Evolutionary conservation across 441 rosid species (phyloP).

Genomic region (Flueggea neowawraea): DNA sequence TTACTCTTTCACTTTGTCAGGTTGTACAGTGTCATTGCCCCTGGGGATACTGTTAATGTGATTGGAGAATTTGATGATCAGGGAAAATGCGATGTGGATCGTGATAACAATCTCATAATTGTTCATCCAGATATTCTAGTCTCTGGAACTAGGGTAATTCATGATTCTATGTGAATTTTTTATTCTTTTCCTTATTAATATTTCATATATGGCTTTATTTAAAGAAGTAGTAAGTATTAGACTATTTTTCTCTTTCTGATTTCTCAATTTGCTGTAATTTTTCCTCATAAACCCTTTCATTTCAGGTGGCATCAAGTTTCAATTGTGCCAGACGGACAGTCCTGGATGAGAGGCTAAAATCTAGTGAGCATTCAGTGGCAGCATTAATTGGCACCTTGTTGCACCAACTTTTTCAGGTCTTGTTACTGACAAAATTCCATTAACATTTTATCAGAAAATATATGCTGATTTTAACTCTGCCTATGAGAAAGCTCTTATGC

Average conservation of each 20-base stretch:
- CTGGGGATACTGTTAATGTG: slow-evolving; percentile 94
- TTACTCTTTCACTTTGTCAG: slow-evolving; percentile 32
- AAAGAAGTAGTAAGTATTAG: no score
- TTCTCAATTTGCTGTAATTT: slow-evolving; percentile 11
- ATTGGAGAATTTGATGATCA: slow-evolving; percentile 82
- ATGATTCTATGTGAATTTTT: no score
- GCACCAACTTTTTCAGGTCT: slow-evolving; percentile 97
- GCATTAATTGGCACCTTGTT: slow-evolving; percentile 94
- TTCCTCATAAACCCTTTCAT: slow-evolving; percentile 9
- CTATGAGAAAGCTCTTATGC: slow-evolving; percentile 1
- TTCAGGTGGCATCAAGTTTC: slow-evolving; percentile 92
- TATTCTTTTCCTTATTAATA: no score
- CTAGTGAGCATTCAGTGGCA: slow-evolving; percentile 65
- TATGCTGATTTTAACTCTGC: no score
- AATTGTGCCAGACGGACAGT: slow-evolving; percentile 84
- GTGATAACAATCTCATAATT: slow-evolving; percentile 62
- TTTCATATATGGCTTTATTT: no score
- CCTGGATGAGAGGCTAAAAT: slow-evolving; percentile 92
- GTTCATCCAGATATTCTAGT: slow-evolving; percentile 89
- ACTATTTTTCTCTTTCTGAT: no score
- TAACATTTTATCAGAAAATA: no score
- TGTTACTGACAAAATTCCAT: slow-evolving; percentile 1
- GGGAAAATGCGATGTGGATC: slow-evolving; percentile 76
- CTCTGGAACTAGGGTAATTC: slow-evolving; percentile 91
- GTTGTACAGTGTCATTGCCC: slow-evolving; percentile 80